A percentile compares a stretch with the other conserved stretches of the same genome.
Evolutionary conservation across 345 rosid genomes (phyloP).

Genomic region (Aquilaria sinensis): DNA sequence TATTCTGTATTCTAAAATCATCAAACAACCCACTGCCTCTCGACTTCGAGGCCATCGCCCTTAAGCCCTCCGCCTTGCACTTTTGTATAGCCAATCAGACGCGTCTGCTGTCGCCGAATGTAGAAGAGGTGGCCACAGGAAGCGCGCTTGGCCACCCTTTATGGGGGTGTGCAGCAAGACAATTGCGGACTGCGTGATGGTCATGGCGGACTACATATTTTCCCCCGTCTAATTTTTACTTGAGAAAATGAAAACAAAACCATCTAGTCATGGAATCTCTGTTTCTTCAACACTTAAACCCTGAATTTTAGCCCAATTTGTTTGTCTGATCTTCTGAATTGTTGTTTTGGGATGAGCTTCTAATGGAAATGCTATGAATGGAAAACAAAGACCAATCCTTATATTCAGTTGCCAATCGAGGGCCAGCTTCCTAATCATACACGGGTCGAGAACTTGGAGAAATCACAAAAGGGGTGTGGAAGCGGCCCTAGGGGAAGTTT

Average conservation of each 20-base stretch:
- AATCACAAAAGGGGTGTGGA: slow-evolving; percentile 57
- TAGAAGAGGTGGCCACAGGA: too few species aligned
- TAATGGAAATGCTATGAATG: slow-evolving; percentile 32
- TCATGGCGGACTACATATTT: too few species aligned
- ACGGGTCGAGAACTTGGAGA: slow-evolving; percentile 22
- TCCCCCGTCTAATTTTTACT: too few species aligned
- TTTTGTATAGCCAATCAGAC: too few species aligned
- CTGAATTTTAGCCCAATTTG: slow-evolving; percentile 26
- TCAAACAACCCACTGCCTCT: too few species aligned
- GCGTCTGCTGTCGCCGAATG: too few species aligned
- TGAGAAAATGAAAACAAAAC: not conserved
- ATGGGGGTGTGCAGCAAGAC: too few species aligned
- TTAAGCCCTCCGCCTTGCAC: too few species aligned
- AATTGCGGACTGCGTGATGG: too few species aligned
- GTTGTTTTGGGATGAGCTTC: slow-evolving; percentile 32
- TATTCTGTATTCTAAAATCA: too few species aligned
- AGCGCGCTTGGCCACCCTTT: too few species aligned
- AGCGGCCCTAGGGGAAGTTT: slow-evolving; percentile 68
- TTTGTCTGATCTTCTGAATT: slow-evolving; percentile 37
- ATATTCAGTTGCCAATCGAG: slow-evolving; percentile 7
- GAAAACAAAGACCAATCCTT: slow-evolving; percentile 28
- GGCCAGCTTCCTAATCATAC: not conserved
- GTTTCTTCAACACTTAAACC: slow-evolving; percentile 14
- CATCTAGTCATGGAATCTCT: slow-evolving; percentile 25
- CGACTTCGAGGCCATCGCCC: too few species aligned